Evolutionary conservation across 129 eudicot genomes (phyloP).

Genomic region (Pulicaria dysenterica): DNA sequence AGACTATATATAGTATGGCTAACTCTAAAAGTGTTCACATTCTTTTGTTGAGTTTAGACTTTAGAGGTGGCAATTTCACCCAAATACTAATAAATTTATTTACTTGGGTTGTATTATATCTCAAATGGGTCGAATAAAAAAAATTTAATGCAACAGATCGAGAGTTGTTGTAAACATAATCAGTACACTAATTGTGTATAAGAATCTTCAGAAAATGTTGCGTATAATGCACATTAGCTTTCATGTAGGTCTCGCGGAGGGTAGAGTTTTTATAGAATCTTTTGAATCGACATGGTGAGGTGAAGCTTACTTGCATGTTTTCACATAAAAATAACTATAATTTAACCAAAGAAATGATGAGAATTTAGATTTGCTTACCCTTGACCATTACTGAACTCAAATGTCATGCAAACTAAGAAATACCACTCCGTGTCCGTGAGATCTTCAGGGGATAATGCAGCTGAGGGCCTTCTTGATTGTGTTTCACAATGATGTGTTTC

Average conservation of each 20-base stretch:
- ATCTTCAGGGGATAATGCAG: constrained; percentile 91
- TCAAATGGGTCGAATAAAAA: no score
- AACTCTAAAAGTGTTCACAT: no score
- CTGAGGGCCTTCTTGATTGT: constrained; percentile 60
- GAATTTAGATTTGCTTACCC: constrained; percentile 47
- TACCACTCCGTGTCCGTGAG: constrained; percentile 85
- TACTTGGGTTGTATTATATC: no score
- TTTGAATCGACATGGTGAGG: background rate
- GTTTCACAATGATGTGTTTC: constrained; percentile 39
- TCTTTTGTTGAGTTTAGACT: no score
- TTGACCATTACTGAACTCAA: constrained; percentile 53
- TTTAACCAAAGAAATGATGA: background rate
- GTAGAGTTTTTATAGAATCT: background rate
- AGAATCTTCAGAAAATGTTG: no score
- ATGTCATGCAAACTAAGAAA: constrained; percentile 95
- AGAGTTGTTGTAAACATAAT: no score
- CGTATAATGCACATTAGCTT: background rate
- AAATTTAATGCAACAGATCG: no score
- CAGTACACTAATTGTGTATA: no score
- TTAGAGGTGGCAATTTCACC: no score
- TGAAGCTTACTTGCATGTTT: background rate
- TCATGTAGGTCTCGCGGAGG: background rate
- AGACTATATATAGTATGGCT: no score
- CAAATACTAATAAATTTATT: no score
- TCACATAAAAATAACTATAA: constrained; percentile 12